Base-by-base conservation (phyloP, 306 rosid species). In the Erythrophleum fordii region DNA sequence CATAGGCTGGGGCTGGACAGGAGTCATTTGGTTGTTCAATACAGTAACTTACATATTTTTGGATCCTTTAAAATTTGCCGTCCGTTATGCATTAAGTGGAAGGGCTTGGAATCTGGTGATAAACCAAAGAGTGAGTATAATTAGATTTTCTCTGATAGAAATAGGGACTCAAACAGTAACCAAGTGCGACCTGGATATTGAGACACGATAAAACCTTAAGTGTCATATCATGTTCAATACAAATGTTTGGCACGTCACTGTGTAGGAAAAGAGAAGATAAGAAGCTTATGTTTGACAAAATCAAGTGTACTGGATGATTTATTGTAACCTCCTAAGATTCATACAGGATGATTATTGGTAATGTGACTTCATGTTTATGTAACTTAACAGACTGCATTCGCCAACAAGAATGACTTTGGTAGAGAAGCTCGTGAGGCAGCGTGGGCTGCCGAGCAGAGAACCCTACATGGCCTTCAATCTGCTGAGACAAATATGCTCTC, bases 51-150 rank as follows among this genome's bases (percentile, higher is more conserved):
- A 90, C 61, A 5, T 90, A 31, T 62, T 89, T 55, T 88, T 90
- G 44, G 97, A 90, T 86, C 97, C 95, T 72, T 61, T 92, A 52
- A 92, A 92, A 83, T 92, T 92, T 74, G 87, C 83, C n/a, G 95
- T 90, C 69, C 86, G 92, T 26, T 92, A 90, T 75, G 91, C 86
- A 70, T 70, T 86, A 72, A 88, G 93, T 72, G 97, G 97, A 77
- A 80, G 83, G 39, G 92, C 95, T 6, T 92, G 97, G 97, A 83
- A 86, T 53, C 77, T 87, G 56, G 88, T 89, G 31, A 86, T 93
- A 66, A 55, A 91, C 65, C 92, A 89, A 88, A 81, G 90, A 69
- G 97, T 91, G 61, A 89, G 95, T 76, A 72, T 55, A 29, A 80
- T 45, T 51, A 20, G 44, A 25, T 34, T 51, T 66, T 45, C 17